phyloP scores from a whole-genome alignment of 352 stramenopile genomes.

The Phytophthora sansomeana region DNA sequence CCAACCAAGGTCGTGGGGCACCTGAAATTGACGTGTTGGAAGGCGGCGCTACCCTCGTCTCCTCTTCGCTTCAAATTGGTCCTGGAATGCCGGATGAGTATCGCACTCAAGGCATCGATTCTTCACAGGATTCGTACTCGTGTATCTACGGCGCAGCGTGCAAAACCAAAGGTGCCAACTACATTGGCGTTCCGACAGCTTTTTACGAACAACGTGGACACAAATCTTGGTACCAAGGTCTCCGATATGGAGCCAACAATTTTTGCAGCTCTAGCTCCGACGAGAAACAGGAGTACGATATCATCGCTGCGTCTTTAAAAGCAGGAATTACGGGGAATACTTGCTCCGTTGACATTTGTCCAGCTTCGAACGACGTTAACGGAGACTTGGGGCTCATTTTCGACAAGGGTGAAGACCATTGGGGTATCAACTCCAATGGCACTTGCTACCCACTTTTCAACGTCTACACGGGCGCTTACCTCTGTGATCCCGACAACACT shows the following conservation, averaged over 20 bases:
- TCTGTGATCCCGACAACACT: conserved; percentile 60
- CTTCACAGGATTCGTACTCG: conserved; percentile 28
- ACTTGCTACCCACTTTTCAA: conserved; percentile 72
- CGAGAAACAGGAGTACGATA: conserved; percentile 23
- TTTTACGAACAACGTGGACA: conserved; percentile 53
- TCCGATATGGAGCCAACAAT: conserved; percentile 63
- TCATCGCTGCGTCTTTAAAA: conserved; percentile 25
- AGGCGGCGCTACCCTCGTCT: conserved; percentile 81
- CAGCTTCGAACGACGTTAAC: conserved; percentile 43
- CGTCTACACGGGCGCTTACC: conserved; percentile 57
- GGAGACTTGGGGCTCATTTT: conserved; percentile 39
- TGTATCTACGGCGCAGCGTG: conserved; percentile 55
- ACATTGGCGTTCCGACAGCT: conserved; percentile 32
- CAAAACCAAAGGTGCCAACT: conserved; percentile 56
- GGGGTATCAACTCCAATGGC: conserved; percentile 72
- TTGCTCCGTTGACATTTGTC: conserved; percentile 34
- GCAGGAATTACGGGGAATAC: conserved; percentile 39
- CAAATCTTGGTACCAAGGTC: conserved; percentile 67
- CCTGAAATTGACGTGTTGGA: conserved; percentile 97
- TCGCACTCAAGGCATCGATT: conserved; percentile 44
- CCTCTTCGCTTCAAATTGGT: conserved; percentile 90
- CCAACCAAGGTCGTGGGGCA: conserved; percentile 81
- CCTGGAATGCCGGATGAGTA: conserved; percentile 72
- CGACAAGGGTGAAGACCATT: conserved; percentile 28
- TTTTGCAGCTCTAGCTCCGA: conserved; percentile 32